Evolutionary conservation across 202 grass and related monocot species (phyloP).

Genomic region (Zizania palustris): DNA sequence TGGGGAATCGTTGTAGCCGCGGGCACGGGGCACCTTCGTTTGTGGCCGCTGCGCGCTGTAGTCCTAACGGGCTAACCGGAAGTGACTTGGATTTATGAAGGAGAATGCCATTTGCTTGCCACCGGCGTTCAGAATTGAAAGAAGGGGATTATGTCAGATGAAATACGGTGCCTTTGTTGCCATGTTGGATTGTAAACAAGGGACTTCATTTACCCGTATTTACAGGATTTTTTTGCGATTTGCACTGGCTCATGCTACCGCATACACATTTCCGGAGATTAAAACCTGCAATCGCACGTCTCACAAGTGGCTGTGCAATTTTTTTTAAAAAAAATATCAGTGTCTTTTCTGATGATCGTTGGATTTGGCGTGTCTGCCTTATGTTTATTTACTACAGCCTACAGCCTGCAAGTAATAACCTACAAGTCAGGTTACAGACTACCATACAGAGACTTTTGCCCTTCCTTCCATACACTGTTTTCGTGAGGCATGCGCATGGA

Average conservation of each 20-base stretch:
- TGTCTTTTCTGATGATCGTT: constrained; percentile 1
- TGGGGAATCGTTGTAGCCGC: constrained; percentile 11
- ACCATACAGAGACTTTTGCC: background rate
- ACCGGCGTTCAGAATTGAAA: background rate
- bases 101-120: background rate
- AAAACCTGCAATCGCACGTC: background rate
- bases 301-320: background rate
- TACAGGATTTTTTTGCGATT: background rate
- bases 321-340: background rate
- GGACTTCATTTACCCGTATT: background rate
- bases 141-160: background rate
- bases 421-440: constrained; percentile 24
- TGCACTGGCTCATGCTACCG: background rate
- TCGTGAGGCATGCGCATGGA: constrained; percentile 5
- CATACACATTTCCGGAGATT: background rate
- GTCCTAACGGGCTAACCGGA: background rate
- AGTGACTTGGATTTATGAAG: background rate
- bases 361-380: background rate
- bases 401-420: constrained; percentile 35
- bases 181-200: constrained; percentile 11
- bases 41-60: background rate
- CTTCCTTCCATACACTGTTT: constrained; percentile 10
- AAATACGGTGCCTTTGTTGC: too few relatives aligned
- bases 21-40: background rate
- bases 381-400: background rate